Conservation (phyloP, 495 filamentous ascomycete genomes). For the Penicillium macrosclerotiorum region DNA sequence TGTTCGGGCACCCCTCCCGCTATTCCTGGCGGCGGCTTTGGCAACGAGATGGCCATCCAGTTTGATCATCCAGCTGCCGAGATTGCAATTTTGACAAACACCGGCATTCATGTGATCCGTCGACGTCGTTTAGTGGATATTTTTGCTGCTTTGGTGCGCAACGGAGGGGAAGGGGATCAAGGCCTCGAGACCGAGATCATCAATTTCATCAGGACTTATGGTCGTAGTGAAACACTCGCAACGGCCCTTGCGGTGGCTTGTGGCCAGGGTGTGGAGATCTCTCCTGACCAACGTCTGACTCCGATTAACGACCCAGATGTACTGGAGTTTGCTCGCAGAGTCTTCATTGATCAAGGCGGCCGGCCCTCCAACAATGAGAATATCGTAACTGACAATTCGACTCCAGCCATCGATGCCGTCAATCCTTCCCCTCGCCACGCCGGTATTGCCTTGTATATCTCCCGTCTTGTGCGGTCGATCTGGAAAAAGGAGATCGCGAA, state of each 20-base stretch:
- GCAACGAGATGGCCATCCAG: slow-evolving; percentile 92
- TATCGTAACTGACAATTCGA: slow-evolving; percentile 57
- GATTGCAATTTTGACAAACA: slow-evolving; percentile 87
- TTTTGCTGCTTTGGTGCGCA: slow-evolving; percentile 76
- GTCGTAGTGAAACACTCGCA: slow-evolving; percentile 79
- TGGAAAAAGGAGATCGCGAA: slow-evolving; percentile 72
- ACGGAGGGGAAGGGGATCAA: slow-evolving; percentile 73
- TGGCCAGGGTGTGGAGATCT: slow-evolving; percentile 79
- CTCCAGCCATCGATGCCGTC: slow-evolving; percentile 70
- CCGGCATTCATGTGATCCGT: slow-evolving; percentile 79
- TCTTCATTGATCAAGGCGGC: slow-evolving; percentile 87
- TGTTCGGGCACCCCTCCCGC: slow-evolving; percentile 69
- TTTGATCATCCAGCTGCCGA: slow-evolving; percentile 80
- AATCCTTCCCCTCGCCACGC: slow-evolving; percentile 84
- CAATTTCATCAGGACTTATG: slow-evolving; percentile 79
- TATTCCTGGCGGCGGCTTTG: slow-evolving; percentile 75
- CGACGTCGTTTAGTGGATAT: slow-evolving; percentile 87
- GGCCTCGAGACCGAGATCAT: slow-evolving; percentile 75
- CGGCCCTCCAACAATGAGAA: slow-evolving; percentile 76
- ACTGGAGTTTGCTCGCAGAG: slow-evolving; percentile 76
- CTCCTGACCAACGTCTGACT: slow-evolving; percentile 64
- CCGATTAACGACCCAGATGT: slow-evolving; percentile 77
- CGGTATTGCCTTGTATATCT: slow-evolving; percentile 82
- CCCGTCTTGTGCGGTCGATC: slow-evolving; percentile 76
- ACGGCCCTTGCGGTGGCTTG: slow-evolving; percentile 96